Base-by-base conservation (phyloP, 2,329 filamentous ascomycete genomes). In the Coniochaeta prunicola region DNA sequence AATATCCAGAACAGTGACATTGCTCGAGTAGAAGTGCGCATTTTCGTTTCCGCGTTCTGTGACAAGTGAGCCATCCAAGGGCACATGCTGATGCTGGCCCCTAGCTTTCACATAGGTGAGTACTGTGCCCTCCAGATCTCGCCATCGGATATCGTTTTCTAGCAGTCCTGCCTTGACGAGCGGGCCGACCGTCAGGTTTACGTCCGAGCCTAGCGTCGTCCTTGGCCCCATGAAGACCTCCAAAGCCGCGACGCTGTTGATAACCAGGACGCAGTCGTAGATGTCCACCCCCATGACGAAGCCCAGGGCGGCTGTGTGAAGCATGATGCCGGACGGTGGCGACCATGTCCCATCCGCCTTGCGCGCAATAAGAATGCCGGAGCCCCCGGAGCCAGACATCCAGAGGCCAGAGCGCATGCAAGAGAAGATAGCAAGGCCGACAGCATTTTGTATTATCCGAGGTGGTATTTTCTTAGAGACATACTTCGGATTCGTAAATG, bases 341-440 rank as follows among this genome's bases (percentile, higher is more conserved):
- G 91, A 94, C 92, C 92, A 97, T 63, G 87, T 87, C 7, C 92
- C 92, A 64, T 96, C 92, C 26, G 89, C 87, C 67, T 90, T 89
- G 64, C 91, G 85, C 19, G 88, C 92, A 60, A 97, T 85, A 40
- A 97, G 80, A 40, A 97, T 83, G 56, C 93, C 93, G 59, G 91
- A 93, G 40, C 93, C 93, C 30, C 92, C 92, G 17, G 92, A 92
- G 53, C 93, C 93, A 53, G 90, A 93, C 65, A 96, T 81, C 90
- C 92, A 96, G 33, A 97, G 77, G 13, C 93, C 93, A 15, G 91
- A 93, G 60, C 93, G 87, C 91, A 97, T 96, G 31, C 91, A 96
- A 0, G 92, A 96, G 76, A 97, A 97, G 65, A 97, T 90, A 58
- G 91, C 92, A 59, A 97, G 82, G 12, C 91, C 93, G 65, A 93